phyloP scores from a whole-genome alignment of 208 protist genomes.

The Crithidia fasciculata region DNA sequence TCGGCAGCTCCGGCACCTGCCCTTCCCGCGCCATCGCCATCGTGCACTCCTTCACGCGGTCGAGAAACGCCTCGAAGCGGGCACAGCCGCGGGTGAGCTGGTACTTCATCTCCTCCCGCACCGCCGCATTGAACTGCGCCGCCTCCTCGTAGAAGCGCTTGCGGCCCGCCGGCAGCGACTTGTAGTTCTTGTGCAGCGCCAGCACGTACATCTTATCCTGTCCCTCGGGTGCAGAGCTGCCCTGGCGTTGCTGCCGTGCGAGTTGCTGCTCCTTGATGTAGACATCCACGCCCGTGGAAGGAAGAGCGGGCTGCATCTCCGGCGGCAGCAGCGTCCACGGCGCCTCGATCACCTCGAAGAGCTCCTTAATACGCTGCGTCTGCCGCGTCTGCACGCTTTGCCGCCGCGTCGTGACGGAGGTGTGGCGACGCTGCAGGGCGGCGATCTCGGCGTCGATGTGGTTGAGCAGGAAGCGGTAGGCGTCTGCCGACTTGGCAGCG shows the following conservation, averaged over 20 bases:
- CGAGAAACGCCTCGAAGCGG: constrained; percentile 72
- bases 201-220: constrained; percentile 69
- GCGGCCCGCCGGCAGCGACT: constrained; percentile 37
- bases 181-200: constrained; percentile 71
- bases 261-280: constrained; percentile 76
- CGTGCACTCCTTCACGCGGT: constrained; percentile 60
- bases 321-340: constrained; percentile 72
- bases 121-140: constrained; percentile 55
- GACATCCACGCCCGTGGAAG: constrained; percentile 69
- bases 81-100: constrained; percentile 58
- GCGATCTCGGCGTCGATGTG: constrained; percentile 86
- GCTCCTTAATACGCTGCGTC: constrained; percentile 55
- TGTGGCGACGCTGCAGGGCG: constrained; percentile 62
- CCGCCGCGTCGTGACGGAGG: constrained; percentile 48
- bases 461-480: constrained; percentile 75
- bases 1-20: constrained; percentile 29
- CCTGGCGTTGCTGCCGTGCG: constrained; percentile 16
- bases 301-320: constrained; percentile 54
- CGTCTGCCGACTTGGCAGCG: constrained; percentile 47
- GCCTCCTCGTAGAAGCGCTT: constrained; percentile 75
- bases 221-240: constrained; percentile 14
- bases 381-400: constrained; percentile 47
- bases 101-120: constrained; percentile 65
- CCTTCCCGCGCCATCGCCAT: constrained; percentile 58
- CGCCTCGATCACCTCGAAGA: constrained; percentile 74